A percentile compares a stretch with the other conserved stretches of the same genome.
phyloP scores from a whole-genome alignment of 1,284 basidiomycete genomes.

The Cryptococcus hybrid region DNA sequence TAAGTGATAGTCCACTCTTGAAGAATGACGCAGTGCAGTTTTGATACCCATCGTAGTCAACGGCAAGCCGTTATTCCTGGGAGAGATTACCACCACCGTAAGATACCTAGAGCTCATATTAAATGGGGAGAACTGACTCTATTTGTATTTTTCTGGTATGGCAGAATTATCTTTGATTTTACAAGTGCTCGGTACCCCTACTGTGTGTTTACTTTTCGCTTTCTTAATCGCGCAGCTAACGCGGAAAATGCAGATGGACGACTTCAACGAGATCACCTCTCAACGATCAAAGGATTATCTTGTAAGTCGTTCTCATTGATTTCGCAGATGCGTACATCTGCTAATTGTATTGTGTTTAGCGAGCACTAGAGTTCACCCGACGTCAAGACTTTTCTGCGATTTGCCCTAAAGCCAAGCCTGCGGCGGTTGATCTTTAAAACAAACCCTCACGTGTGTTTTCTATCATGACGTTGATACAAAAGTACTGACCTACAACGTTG shows the following conservation, averaged over 20 bases:
- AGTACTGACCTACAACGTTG: too few species aligned
- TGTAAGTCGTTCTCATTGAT: slow-evolving; percentile 13
- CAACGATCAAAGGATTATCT: slow-evolving; percentile 86
- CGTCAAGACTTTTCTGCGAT: slow-evolving; percentile 71
- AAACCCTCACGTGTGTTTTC: slow-evolving; percentile 66
- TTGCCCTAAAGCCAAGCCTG: slow-evolving; percentile 78
- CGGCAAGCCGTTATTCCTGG: slow-evolving; percentile 86
- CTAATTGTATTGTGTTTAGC: slow-evolving; percentile 34
- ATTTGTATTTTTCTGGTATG: neutral
- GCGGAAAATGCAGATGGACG: slow-evolving; percentile 52
- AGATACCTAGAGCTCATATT: neutral
- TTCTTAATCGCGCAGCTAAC: neutral
- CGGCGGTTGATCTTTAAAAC: slow-evolving; percentile 89
- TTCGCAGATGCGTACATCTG: neutral
- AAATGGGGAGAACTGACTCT: neutral
- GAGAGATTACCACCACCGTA: slow-evolving; percentile 49
- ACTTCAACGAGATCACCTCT: slow-evolving; percentile 68
- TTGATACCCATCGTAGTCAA: slow-evolving; percentile 53
- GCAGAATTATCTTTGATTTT: slow-evolving; percentile 58
- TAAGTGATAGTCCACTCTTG: slow-evolving; percentile 20
- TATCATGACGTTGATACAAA: too few species aligned
- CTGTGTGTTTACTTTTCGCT: slow-evolving; percentile 24
- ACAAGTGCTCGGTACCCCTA: slow-evolving; percentile 59
- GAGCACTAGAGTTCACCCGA: slow-evolving; percentile 83
- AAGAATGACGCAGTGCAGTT: neutral